Evolutionary conservation across 768 basidiomycete genomes (phyloP).

Genomic region (Mycena vulgaris): DNA sequence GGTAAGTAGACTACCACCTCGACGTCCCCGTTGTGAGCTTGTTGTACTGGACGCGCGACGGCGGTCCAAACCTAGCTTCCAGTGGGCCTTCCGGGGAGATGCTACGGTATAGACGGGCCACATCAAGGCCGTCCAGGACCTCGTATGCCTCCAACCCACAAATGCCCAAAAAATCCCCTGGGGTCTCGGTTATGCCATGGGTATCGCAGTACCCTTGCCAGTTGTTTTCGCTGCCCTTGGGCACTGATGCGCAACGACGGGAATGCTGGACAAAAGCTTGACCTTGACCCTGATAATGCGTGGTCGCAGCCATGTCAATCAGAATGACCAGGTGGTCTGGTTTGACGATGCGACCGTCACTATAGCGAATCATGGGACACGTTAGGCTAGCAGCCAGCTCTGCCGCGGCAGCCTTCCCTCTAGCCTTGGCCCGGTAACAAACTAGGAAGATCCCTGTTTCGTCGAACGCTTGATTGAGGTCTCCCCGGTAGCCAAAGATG

Average conservation of each 20-base stretch:
- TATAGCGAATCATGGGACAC: neutral
- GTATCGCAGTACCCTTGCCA: too few relatives aligned
- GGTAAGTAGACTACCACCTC: too few relatives aligned
- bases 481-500: slow-evolving; percentile 2
- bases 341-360: neutral
- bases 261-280: too few relatives aligned
- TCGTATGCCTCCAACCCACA: neutral
- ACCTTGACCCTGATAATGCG: too few relatives aligned
- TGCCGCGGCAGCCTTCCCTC: neutral
- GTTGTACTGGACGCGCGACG: too few relatives aligned
- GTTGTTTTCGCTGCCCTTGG: too few relatives aligned
- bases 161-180: neutral
- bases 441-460: neutral
- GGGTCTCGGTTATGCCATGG: neutral
- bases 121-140: neutral
- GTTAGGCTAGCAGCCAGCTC: neutral
- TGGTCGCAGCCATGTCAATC: slow-evolving; percentile 10
- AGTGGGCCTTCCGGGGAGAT: too few relatives aligned
- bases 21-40: too few relatives aligned
- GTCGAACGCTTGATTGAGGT: neutral
- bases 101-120: too few relatives aligned
- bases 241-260: too few relatives aligned
- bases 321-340: neutral
- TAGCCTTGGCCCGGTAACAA: slow-evolving; percentile 2
- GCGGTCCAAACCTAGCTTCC: too few relatives aligned